Conservation (phyloP, 1,284 basidiomycete species). For the Cerrena zonata region DNA sequence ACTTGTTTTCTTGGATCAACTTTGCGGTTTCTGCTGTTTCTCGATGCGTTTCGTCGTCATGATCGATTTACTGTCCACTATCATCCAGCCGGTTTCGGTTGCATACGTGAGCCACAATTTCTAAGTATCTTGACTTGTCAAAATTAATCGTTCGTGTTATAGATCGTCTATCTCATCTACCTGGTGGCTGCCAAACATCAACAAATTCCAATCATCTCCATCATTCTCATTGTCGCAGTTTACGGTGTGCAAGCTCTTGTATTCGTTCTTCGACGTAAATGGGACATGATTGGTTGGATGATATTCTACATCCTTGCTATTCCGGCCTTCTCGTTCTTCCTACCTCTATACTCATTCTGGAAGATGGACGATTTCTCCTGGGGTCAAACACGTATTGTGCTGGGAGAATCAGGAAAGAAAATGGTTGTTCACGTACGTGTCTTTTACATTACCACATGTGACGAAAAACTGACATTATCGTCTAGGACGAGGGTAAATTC, state of each 20-base stretch:
- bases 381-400: constrained; percentile 90
- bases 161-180: constrained; percentile 87
- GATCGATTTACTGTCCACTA: constrained; percentile 84
- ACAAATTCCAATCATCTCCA: constrained; percentile 69
- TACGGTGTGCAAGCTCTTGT: constrained; percentile 88
- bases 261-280: constrained; percentile 82
- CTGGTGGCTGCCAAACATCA: constrained; percentile 61
- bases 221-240: constrained; percentile 88
- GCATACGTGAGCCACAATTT: constrained; percentile 69
- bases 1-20: constrained; percentile 84
- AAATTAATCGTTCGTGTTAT: constrained; percentile 5
- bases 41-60: constrained; percentile 98
- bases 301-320: constrained; percentile 91
- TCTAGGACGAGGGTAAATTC: constrained; percentile 92
- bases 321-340: constrained; percentile 85
- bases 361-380: constrained; percentile 98
- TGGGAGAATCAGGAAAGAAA: constrained; percentile 93
- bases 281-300: constrained; percentile 98
- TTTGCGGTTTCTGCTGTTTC: constrained; percentile 97
- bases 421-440: constrained; percentile 80
- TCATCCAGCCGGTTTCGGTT: constrained; percentile 88
- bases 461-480: constrained; percentile 52
- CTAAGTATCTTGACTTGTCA: neutral
- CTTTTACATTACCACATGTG: constrained; percentile 40
- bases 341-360: constrained; percentile 98